Base-by-base conservation (phyloP, 495 filamentous ascomycete genomes). In the Daldinia caldariorum region DNA sequence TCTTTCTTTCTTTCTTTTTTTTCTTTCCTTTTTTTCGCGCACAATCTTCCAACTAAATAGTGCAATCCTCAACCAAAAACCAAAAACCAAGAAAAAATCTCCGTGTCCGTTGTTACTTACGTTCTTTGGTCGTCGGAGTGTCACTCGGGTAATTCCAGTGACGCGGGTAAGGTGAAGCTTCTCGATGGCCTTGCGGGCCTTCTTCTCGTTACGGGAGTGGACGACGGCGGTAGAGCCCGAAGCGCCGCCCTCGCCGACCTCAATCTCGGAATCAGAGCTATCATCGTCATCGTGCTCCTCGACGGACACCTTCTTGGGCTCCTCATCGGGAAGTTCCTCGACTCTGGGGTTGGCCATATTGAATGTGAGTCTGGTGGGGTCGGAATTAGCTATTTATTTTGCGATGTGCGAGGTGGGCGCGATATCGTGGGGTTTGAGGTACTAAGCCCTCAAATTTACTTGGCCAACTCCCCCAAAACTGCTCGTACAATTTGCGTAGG, bases 181-280 rank as follows among this genome's bases (percentile, higher is more conserved):
- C 76, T 92, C 92, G 81, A 99, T 97, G 77, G 93, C 92, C 86
- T 98, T 98, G 79, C 96, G 89, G 61, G 96, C 96, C 88, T 98
- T 99, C 91, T 99, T 99, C 90, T 99, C 96, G 85, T 97, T 97
- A 81, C 95, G 92, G 75, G 92, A 97, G 87, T 98, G 94, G 74
- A 98, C 90, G 63, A 92, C 88, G 79, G 97, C 91, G 49, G 89
- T 86, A 71, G 93, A 92, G 77, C 94, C 94, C 59, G 89, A 91
- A 77, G 94, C 93, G 78, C 85, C 87, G 62, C 83, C 83, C 34
- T 89, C 90, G 66, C 86, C 91, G 65, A 87, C 89, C 74, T 89
- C 89, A 55, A 82, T 82, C 74, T 91, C 90, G 72, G 88, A 96
- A 74, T 92, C 91, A 74, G 91, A 93, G 85, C 85, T 89, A 78